Percentiles rank a stretch among this genome's conserved stretches.
Conservation (phyloP, 2,329 filamentous ascomycete genomes). For the Fusarium miscanthi region DNA sequence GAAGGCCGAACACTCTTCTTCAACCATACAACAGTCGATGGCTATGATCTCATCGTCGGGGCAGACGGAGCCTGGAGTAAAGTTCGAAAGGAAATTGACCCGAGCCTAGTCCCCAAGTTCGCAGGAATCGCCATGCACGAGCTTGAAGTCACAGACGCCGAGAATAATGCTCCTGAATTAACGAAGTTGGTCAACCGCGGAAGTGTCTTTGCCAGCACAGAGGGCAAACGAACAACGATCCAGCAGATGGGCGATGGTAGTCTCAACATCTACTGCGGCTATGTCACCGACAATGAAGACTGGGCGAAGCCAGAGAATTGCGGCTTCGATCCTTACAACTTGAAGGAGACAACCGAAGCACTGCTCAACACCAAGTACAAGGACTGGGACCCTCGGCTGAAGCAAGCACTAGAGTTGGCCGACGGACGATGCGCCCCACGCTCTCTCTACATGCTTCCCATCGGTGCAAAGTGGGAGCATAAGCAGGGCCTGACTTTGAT, state of each 20-base stretch:
- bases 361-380: slow-evolving; percentile 50
- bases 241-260: slow-evolving; percentile 61
- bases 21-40: slow-evolving; percentile 47
- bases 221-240: slow-evolving; percentile 54
- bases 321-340: slow-evolving; percentile 56
- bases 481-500: slow-evolving; percentile 63
- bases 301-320: slow-evolving; percentile 54
- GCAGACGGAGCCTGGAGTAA: slow-evolving; percentile 55
- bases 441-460: slow-evolving; percentile 64
- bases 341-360: slow-evolving; percentile 52
- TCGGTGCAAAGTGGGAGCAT: slow-evolving; percentile 60
- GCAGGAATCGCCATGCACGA: slow-evolving; percentile 58
- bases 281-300: slow-evolving; percentile 52
- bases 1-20: slow-evolving; percentile 53
- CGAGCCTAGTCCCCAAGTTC: slow-evolving; percentile 56
- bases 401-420: slow-evolving; percentile 55
- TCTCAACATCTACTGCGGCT: slow-evolving; percentile 54
- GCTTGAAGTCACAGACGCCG: slow-evolving; percentile 55
- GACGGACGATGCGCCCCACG: slow-evolving; percentile 54
- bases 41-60: slow-evolving; percentile 55
- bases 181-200: slow-evolving; percentile 59
- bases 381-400: slow-evolving; percentile 58
- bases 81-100: slow-evolving; percentile 48
- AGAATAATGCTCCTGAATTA: slow-evolving; percentile 56
- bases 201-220: slow-evolving; percentile 56